Base-by-base conservation (phyloP, 2,329 filamentous ascomycete genomes). In the Aspergillus fumigatus region DNA sequence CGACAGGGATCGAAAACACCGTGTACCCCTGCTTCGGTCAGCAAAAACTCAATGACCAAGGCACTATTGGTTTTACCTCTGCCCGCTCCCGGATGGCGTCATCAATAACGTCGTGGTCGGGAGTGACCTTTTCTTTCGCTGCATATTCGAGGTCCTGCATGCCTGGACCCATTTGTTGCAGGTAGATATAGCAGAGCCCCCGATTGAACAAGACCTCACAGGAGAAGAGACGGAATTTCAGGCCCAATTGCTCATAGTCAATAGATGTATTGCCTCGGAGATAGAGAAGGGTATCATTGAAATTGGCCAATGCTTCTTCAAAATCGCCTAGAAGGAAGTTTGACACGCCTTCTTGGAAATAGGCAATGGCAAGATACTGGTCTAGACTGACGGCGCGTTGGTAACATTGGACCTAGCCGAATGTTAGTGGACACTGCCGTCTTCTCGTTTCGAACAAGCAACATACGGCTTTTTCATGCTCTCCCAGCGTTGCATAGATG, bases 121-220 rank as follows among this genome's bases (percentile, higher is more conserved):
- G 88, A 1, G 96, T 92, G 50, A 94, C 90, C 79, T 97, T 97
- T 75, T 97, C 94, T 74, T 96, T 94, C 26, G 90, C 89, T 0
- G 94, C 94, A 70, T 88, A 97, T 21, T 85, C 83, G 66, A 99
- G 80, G 78, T 99, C 94, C 73, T 94, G 88, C 83, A 99, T 84
- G 64, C 94, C 94, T 1, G 88, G 85, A 11, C 95, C 90, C 73
- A 88, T 89, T 74, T 97, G 91, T 70, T 96, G 90, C 29, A 97
- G 82, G 71, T 97, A 97, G 68, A 97, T 96, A 77, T 97, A 97
- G 78, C 94, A 97, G 56, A 99, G 81, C 57, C 94, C 94, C 53
- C 94, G 87, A 74, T 99, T 99, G 81, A 99, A 99, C 26, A 99
- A 81, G 2, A 97, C 93, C 70, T 99, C 94, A 77, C 94, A 99